These are phyloP conservation scores for Lathyrus tuberosus DNA, from an alignment of 306 rosid genomes.

Conservation along the genomic window DNA sequence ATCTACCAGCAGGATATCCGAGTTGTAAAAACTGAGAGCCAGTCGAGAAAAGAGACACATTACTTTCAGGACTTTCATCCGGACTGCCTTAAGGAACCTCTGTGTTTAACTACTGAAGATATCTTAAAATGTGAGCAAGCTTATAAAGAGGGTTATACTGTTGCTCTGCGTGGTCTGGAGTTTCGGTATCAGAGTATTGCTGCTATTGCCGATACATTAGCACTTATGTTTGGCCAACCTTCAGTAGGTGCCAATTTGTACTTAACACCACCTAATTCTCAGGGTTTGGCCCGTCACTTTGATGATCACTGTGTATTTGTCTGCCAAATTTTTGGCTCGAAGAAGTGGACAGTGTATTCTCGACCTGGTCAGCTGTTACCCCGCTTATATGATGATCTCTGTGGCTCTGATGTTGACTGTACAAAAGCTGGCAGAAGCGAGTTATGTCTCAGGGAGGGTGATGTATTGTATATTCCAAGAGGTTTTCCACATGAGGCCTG, in stretches of 20 bases:
- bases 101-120: conserved; percentile 48
- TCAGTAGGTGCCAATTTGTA: conserved; percentile 90
- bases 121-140: conserved; percentile 66
- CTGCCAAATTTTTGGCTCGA: conserved; percentile 80
- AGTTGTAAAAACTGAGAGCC: conserved; percentile 65
- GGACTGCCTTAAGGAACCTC: conserved; percentile 46
- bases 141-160: conserved; percentile 69
- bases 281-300: conserved; percentile 77
- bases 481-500: conserved; percentile 84
- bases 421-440: conserved; percentile 45
- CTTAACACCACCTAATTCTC: conserved; percentile 88
- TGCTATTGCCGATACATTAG: conserved; percentile 69
- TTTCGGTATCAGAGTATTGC: conserved; percentile 68
- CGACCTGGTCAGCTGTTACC: conserved; percentile 59
- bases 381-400: conserved; percentile 67
- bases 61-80: conserved; percentile 56
- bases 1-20: conserved; percentile 77
- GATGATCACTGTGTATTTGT: conserved; percentile 93
- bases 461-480: conserved; percentile 81
- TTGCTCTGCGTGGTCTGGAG: conserved; percentile 87
- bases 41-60: conserved; percentile 59
- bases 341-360: conserved; percentile 70
- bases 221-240: conserved; percentile 81
- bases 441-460: conserved; percentile 68
- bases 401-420: conserved; percentile 51